A percentile compares a stretch with the other conserved stretches of the same genome.
These are phyloP conservation scores for Neoarthrinium moseri DNA, from an alignment of 2,329 filamentous ascomycete species.

Conservation along the genomic window DNA sequence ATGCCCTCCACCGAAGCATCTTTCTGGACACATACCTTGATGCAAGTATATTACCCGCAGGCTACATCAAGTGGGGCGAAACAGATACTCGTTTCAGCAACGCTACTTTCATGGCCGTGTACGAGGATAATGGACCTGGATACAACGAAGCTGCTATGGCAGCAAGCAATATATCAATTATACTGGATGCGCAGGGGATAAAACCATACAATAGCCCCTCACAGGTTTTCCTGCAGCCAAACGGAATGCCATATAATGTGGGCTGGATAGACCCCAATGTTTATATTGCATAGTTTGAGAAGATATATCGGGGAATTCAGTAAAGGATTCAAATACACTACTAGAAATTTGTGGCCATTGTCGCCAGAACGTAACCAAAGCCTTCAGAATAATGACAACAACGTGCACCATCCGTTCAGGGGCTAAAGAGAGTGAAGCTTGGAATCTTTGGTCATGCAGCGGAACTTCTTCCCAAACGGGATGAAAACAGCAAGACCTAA, in stretches of 20 bases:
- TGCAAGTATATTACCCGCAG: constrained; percentile 47
- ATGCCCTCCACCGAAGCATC: constrained; percentile 54
- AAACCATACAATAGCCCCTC: neutral
- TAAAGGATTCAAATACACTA: no score
- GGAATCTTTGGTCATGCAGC: constrained; percentile 27
- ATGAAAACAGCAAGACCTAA: constrained; percentile 26
- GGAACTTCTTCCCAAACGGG: constrained; percentile 27
- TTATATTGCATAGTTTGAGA: neutral
- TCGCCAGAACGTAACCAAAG: no score
- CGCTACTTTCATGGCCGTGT: constrained; percentile 56
- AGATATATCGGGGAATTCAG: no score
- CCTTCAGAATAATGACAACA: no score
- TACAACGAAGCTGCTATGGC: constrained; percentile 48
- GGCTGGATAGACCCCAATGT: constrained; percentile 6
- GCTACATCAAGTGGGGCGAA: constrained; percentile 53
- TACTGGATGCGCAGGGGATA: constrained; percentile 37
- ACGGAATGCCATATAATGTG: neutral
- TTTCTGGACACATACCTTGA: constrained; percentile 57
- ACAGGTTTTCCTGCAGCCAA: neutral
- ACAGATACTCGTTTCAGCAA: constrained; percentile 37
- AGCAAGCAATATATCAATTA: constrained; percentile 37
- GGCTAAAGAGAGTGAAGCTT: constrained; percentile 24
- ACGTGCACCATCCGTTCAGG: no score
- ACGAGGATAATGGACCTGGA: constrained; percentile 49
- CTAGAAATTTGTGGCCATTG: no score